phyloP scores from a whole-genome alignment of 148 eudicot genomes.

The Chenopodium quinoa region DNA sequence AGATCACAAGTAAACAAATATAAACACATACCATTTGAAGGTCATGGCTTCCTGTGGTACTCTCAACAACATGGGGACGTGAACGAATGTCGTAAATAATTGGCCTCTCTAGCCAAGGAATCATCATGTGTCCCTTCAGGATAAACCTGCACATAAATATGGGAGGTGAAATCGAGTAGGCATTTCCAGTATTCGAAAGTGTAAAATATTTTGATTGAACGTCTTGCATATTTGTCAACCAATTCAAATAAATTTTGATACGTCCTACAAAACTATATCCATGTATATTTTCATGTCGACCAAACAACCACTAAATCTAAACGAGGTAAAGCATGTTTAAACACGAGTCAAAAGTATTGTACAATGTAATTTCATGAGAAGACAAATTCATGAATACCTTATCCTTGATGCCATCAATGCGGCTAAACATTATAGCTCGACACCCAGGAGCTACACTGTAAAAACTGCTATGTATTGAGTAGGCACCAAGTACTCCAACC shows the following conservation, averaged over 20 bases:
- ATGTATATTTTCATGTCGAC: no score
- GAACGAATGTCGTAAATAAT: slow-evolving; percentile 79
- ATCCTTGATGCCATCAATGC: slow-evolving; percentile 58
- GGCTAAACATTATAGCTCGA: slow-evolving; percentile 65
- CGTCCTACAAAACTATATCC: no score
- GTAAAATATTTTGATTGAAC: no score
- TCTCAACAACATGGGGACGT: slow-evolving; percentile 72
- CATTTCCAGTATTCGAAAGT: background rate
- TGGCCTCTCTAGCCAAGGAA: slow-evolving; percentile 84
- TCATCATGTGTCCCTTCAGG: slow-evolving; percentile 83
- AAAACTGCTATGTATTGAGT: slow-evolving; percentile 50
- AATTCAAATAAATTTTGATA: no score
- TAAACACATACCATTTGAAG: slow-evolving; percentile 66
- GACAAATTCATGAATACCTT: slow-evolving; percentile 32
- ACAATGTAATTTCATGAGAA: no score
- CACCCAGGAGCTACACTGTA: slow-evolving; percentile 70
- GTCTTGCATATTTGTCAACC: no score
- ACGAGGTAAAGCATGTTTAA: background rate
- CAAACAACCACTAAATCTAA: background rate
- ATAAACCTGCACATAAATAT: slow-evolving; percentile 46
- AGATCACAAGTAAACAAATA: background rate
- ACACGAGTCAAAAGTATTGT: no score
- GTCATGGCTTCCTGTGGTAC: slow-evolving; percentile 81
- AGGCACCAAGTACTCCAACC: slow-evolving; percentile 44
- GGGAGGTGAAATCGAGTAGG: background rate